Evolutionary conservation across 129 eudicot genomes (phyloP).

Genomic region (Oenanthe sinensis): DNA sequence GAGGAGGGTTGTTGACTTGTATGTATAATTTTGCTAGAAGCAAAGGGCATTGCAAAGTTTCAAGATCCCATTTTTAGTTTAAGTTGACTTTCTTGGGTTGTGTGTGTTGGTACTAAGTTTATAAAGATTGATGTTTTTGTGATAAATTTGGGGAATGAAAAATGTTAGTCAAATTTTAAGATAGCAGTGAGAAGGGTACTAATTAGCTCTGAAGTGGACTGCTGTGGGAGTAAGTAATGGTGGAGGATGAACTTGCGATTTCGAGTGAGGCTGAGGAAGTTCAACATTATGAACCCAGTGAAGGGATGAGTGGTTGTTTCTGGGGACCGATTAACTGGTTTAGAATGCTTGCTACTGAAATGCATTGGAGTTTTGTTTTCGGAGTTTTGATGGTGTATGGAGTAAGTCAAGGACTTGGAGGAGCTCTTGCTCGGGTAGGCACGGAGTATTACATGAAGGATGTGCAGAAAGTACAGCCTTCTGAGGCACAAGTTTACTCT

Average conservation of each 20-base stretch:
- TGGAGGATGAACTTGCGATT: slow-evolving; percentile 40
- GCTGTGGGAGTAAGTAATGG: slow-evolving; percentile 28
- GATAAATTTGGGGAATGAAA: neutral
- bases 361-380: slow-evolving; percentile 87
- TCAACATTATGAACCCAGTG: slow-evolving; percentile 27
- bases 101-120: neutral
- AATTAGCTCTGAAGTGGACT: neutral
- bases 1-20: neutral
- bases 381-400: slow-evolving; percentile 84
- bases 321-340: slow-evolving; percentile 61
- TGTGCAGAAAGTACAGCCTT: slow-evolving; percentile 98
- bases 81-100: neutral
- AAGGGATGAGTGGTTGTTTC: slow-evolving; percentile 24
- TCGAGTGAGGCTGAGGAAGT: slow-evolving; percentile 21
- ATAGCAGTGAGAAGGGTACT: neutral
- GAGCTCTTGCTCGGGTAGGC: slow-evolving; percentile 62
- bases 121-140: no score
- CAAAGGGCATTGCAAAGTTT: neutral
- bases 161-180: neutral
- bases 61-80: neutral
- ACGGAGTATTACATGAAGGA: slow-evolving; percentile 95
- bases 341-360: slow-evolving; percentile 51
- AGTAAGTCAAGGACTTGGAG: slow-evolving; percentile 81
- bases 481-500: slow-evolving; percentile 83
- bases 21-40: neutral